phyloP scores from a whole-genome alignment of 1,284 basidiomycete species.

The Melanopsichium pennsylvanicum region DNA sequence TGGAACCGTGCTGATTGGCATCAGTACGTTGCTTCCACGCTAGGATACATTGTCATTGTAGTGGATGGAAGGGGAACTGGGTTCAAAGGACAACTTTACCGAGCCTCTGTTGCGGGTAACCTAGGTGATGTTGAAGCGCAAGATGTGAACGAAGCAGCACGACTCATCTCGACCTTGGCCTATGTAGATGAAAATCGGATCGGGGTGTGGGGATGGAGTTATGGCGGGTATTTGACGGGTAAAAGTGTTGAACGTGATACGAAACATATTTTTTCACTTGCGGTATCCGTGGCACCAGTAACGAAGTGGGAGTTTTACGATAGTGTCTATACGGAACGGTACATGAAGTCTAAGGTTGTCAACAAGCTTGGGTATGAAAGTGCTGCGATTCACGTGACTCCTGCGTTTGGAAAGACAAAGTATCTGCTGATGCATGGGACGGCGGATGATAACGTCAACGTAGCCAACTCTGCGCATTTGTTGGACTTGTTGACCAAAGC shows the following conservation, averaged over 20 bases:
- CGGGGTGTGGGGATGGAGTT: slow-evolving; percentile 72
- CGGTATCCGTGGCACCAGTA: slow-evolving; percentile 80
- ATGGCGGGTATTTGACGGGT: slow-evolving; percentile 55
- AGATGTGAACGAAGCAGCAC: slow-evolving; percentile 85
- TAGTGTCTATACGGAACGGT: slow-evolving; percentile 94
- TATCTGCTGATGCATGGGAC: slow-evolving; percentile 85
- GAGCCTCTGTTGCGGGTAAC: slow-evolving; percentile 83
- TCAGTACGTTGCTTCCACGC: slow-evolving; percentile 80
- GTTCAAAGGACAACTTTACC: slow-evolving; percentile 80
- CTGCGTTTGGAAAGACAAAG: slow-evolving; percentile 79
- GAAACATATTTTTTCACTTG: slow-evolving; percentile 84
- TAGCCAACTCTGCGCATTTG: slow-evolving; percentile 85
- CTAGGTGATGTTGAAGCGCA: slow-evolving; percentile 84
- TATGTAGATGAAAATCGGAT: slow-evolving; percentile 81
- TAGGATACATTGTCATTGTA: slow-evolving; percentile 84
- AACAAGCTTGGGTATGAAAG: slow-evolving; percentile 85
- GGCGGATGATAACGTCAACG: slow-evolving; percentile 71
- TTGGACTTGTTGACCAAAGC: slow-evolving; percentile 87
- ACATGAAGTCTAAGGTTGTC: slow-evolving; percentile 82
- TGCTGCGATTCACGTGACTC: slow-evolving; percentile 83
- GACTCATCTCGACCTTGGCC: slow-evolving; percentile 69
- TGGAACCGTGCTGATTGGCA: slow-evolving; percentile 72
- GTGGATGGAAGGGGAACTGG: slow-evolving; percentile 96
- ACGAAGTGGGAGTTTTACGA: slow-evolving; percentile 69
- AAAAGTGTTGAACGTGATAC: slow-evolving; percentile 71